Evolutionary conservation across 805 yeast species (phyloP), one percentile per base, ranked within the genome.

Genomic region (Ogataea thermomethanolica): DNA sequence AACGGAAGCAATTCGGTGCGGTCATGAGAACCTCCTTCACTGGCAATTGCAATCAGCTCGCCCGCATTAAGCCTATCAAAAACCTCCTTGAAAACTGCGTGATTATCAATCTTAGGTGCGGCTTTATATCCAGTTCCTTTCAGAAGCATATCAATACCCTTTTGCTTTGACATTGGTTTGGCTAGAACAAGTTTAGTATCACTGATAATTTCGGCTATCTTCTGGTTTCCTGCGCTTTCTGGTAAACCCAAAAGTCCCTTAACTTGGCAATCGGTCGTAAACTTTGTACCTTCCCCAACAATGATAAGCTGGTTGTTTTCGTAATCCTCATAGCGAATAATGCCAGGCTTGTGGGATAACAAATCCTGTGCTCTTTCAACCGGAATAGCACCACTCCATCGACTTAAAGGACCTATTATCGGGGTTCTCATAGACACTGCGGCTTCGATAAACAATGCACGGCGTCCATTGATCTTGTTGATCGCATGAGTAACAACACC

Each of bases 1-100:
- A 91, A 69, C 0, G 98, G 99, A 37, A 93, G 71, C 46, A 91
- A 65, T 41, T 88, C 91, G 1, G 98, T 79, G 49, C 98, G 74
- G 59, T 91, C 99, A 56, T 91, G 99, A n/a, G 97, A 89, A 2
- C 99, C 99, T 42, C 99, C 99, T 67, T 93, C 99, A 4, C 98
- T 97, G 62, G 90, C 95, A 44, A 93, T 90, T 8, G 96, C 97
- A 30, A 91, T 69, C 44, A 93, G 78, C 30, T 81, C 78, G 27
- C 90, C 87, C 8, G 79, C 70, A 17, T 73, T 64, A 49, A 91
- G 70, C 55, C 84, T 91, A 28, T 78, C 74, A 56, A 90, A 93
- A 3, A 91, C 98, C 42, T 73, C 69, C 46, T 84, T 76, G 64
- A 88, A 91, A 41, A 91, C 90, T 9, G 68, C 62, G 23, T 82